Conservation (phyloP, 2,329 filamentous ascomycete genomes). For the Pseudopyricularia javanii region DNA sequence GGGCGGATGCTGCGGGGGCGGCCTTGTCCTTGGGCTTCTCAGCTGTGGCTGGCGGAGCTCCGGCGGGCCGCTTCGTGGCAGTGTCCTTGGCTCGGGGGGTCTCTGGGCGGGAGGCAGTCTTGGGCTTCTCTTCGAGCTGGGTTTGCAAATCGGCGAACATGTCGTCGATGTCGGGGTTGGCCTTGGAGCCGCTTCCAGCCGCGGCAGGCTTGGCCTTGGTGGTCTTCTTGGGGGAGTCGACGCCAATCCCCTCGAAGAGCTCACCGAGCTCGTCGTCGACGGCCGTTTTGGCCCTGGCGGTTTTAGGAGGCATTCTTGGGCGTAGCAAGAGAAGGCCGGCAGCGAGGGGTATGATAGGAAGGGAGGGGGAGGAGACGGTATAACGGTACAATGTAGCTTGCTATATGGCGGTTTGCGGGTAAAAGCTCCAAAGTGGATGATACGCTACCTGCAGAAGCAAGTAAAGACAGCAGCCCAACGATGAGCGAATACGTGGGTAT, state of each 20-base stretch:
- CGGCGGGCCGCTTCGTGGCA: conserved; percentile 27
- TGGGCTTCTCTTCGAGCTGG: conserved; percentile 55
- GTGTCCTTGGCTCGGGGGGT: conserved; percentile 62
- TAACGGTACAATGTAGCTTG: too few species aligned
- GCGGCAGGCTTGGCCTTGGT: conserved; percentile 21
- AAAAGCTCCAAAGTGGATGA: too few species aligned
- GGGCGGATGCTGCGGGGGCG: conserved; percentile 20
- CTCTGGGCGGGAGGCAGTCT: conserved; percentile 57
- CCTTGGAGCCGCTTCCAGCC: conserved; percentile 27
- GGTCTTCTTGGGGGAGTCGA: conserved; percentile 31
- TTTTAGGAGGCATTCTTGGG: conserved; percentile 44
- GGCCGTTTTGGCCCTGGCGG: conserved; percentile 34
- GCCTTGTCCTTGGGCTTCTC: conserved; percentile 52
- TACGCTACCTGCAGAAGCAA: too few species aligned
- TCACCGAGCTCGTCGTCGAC: conserved; percentile 53
- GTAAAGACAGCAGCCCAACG: not conserved
- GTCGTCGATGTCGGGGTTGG: conserved; percentile 23
- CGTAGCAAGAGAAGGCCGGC: not conserved
- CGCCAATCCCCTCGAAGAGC: conserved; percentile 51
- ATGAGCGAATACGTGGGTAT: too few species aligned
- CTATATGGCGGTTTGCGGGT: too few species aligned
- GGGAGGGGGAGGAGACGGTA: not conserved
- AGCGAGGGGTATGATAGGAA: not conserved
- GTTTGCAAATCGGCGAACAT: conserved; percentile 80
- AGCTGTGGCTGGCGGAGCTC: conserved; percentile 12